A percentile compares a stretch with the other conserved stretches of the same genome.
Evolutionary conservation across 2,329 filamentous ascomycete species (phyloP).

Genomic region (Herpotrichia juniperi): DNA sequence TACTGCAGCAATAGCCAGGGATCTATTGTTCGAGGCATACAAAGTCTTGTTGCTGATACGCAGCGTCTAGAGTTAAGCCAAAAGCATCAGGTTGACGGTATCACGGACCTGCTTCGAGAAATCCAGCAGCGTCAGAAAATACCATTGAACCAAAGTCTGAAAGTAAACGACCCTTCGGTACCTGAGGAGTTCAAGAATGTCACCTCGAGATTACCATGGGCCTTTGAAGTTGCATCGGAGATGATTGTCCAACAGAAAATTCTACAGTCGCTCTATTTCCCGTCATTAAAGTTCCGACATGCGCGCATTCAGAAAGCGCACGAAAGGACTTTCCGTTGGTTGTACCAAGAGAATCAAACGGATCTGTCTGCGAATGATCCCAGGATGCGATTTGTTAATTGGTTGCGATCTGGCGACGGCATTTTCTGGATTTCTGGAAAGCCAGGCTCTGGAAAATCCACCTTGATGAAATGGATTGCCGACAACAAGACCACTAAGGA

Average conservation of each 20-base stretch:
- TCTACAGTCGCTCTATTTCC: conserved; percentile 3
- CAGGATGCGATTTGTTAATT: conserved; percentile 1
- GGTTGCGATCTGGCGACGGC: conserved; percentile 7
- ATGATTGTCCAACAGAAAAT: conserved; percentile 2
- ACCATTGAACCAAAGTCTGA: neutral
- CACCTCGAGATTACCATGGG: neutral
- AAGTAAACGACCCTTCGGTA: neutral
- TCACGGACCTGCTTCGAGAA: neutral
- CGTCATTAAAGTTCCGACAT: neutral
- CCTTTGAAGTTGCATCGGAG: conserved; percentile 1
- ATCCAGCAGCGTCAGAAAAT: neutral
- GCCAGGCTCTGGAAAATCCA: conserved; percentile 55
- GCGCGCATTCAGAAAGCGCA: conserved; percentile 7
- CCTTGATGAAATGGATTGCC: conserved; percentile 43
- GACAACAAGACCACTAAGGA: conserved; percentile 2
- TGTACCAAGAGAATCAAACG: neutral
- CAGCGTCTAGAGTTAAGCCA: neutral
- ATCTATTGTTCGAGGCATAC: neutral
- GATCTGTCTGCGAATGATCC: neutral
- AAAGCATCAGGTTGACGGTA: neutral
- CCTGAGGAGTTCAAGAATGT: neutral
- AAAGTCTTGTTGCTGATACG: neutral
- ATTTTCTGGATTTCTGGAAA: conserved; percentile 48
- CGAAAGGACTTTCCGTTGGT: conserved; percentile 13
- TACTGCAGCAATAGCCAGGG: neutral